Evolutionary conservation across 352 stramenopile genomes (phyloP).

Genomic region (Pythium pyrilobum): DNA sequence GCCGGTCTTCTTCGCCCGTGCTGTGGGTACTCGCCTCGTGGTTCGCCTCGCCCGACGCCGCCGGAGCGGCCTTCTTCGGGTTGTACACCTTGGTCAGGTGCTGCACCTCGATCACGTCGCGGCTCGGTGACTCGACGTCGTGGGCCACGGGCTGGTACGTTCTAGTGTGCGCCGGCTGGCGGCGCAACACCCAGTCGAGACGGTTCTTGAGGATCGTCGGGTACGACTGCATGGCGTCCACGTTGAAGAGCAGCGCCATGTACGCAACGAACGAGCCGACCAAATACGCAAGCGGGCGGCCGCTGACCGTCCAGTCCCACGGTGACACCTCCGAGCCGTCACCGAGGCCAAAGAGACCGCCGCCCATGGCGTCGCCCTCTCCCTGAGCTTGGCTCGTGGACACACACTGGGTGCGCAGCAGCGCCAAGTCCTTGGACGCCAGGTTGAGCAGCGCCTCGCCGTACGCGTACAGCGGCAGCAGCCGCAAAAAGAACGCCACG

Average conservation of each 20-base stretch:
- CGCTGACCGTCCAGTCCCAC: conserved; percentile 55
- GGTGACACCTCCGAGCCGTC: too few species aligned
- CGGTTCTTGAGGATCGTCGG: conserved; percentile 43
- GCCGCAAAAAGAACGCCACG: conserved; percentile 38
- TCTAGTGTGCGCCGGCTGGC: not conserved
- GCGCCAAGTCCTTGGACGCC: conserved; percentile 39
- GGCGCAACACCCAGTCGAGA: conserved; percentile 19
- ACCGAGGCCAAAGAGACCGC: too few species aligned
- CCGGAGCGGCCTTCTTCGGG: conserved; percentile 28
- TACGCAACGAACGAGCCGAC: conserved; percentile 38
- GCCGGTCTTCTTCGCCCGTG: conserved; percentile 10
- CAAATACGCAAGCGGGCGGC: conserved; percentile 36
- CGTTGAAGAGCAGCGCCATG: conserved; percentile 39
- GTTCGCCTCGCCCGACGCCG: not conserved
- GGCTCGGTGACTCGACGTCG: conserved; percentile 21
- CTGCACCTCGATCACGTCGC: conserved; percentile 43
- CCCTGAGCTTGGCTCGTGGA: conserved; percentile 1
- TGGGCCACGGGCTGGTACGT: not conserved
- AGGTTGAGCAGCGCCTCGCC: conserved; percentile 41
- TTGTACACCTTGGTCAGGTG: conserved; percentile 68
- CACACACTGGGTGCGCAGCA: conserved; percentile 43
- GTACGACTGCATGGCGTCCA: conserved; percentile 73
- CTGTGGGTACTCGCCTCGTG: not conserved
- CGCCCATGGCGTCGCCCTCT: too few species aligned
- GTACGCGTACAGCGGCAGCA: conserved; percentile 62